Evolutionary conservation across 169 alveolate species (phyloP).

Genomic region (Pseudocohnilembus persalinus): DNA sequence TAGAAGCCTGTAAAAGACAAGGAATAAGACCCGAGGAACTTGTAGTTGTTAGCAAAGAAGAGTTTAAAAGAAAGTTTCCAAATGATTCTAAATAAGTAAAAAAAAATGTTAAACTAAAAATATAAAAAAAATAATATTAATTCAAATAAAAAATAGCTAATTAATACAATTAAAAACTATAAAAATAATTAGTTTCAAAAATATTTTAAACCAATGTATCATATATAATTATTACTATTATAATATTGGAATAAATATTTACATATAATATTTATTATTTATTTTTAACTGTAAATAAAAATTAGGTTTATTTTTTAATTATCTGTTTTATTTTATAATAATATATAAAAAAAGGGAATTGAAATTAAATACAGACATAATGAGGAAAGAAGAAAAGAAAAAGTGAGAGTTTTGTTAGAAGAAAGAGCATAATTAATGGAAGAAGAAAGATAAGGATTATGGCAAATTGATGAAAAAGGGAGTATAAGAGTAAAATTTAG

Average conservation of each 20-base stretch:
- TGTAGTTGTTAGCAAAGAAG: constrained; percentile 19
- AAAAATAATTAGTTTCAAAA: too few relatives aligned
- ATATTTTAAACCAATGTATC: too few relatives aligned
- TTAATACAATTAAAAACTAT: too few relatives aligned
- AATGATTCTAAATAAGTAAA: constrained; percentile 12
- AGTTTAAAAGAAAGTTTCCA: constrained; percentile 21
- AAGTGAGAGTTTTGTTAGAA: constrained; percentile 37
- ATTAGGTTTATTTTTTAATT: too few relatives aligned
- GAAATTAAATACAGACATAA: constrained; percentile 36
- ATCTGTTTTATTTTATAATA: too few relatives aligned
- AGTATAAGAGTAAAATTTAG: constrained; percentile 18
- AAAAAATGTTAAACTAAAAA: too few relatives aligned
- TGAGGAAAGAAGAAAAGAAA: constrained; percentile 55
- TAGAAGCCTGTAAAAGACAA: constrained; percentile 49
- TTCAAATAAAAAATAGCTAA: too few relatives aligned
- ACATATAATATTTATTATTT: too few relatives aligned
- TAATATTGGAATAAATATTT: too few relatives aligned
- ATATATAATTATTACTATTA: too few relatives aligned
- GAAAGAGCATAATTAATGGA: constrained; percentile 26
- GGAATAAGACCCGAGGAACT: constrained; percentile 54
- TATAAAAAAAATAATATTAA: too few relatives aligned
- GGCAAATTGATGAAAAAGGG: constrained; percentile 1
- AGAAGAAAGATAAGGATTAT: constrained; percentile 2
- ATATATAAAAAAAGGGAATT: constrained; percentile 20
- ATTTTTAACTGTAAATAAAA: too few relatives aligned